phyloP scores from a whole-genome alignment of 2,329 filamentous ascomycete genomes.

The Penicillium hordei region DNA sequence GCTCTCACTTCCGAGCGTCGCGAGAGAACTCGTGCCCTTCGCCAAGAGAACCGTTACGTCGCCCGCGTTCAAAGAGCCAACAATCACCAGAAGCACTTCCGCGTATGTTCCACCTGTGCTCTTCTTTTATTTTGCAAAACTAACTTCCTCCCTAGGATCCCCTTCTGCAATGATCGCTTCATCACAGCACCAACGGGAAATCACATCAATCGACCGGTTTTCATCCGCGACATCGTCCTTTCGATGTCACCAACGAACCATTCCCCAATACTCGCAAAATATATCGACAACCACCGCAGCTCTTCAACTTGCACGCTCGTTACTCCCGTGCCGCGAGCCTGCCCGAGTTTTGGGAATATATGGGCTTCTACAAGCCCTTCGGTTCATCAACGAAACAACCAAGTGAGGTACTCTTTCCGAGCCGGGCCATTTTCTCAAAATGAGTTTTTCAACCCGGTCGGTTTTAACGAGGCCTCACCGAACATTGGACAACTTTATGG shows the following conservation, averaged over 20 bases:
- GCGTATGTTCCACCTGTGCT: conserved; percentile 47
- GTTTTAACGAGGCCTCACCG: conserved; percentile 12
- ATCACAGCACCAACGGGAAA: neutral
- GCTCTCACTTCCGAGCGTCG: conserved; percentile 67
- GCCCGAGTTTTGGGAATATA: conserved; percentile 1
- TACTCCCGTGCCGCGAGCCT: neutral
- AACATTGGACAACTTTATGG: conserved; percentile 2
- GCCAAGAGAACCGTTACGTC: conserved; percentile 62
- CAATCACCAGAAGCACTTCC: conserved; percentile 77
- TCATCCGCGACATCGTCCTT: neutral
- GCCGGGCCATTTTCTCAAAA: conserved; percentile 2
- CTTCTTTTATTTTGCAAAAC: neutral
- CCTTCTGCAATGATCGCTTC: conserved; percentile 49
- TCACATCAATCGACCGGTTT: conserved; percentile 1
- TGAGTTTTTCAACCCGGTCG: conserved; percentile 7
- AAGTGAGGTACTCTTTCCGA: conserved; percentile 11
- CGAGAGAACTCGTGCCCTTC: conserved; percentile 64
- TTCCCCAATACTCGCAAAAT: neutral
- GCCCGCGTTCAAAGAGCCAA: conserved; percentile 69
- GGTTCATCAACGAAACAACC: neutral
- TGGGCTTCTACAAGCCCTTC: neutral
- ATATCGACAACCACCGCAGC: conserved; percentile 3
- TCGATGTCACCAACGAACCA: conserved; percentile 1
- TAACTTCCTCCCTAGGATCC: conserved; percentile 46
- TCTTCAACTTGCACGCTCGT: neutral